phyloP scores from a whole-genome alignment of 495 filamentous ascomycete species.

The Annulohypoxylon stygium region DNA sequence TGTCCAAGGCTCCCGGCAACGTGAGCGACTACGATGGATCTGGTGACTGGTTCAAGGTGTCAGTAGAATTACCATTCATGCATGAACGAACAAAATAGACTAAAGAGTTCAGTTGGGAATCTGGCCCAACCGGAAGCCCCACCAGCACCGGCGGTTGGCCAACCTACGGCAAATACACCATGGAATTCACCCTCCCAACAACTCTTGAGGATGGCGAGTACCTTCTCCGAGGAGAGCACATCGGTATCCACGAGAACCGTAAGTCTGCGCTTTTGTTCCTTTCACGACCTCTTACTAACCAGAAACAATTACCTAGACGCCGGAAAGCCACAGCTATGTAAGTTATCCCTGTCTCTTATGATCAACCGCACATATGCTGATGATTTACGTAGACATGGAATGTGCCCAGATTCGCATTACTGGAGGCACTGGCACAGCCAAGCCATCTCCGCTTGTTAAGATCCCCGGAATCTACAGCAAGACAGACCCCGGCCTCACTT shows the following conservation, averaged over 20 bases:
- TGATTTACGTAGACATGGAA: slow-evolving; percentile 62
- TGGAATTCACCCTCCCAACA: slow-evolving; percentile 65
- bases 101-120: slow-evolving; percentile 45
- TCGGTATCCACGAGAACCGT: slow-evolving; percentile 64
- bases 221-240: slow-evolving; percentile 68
- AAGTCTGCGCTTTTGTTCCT: slow-evolving; percentile 13
- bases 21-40: slow-evolving; percentile 62
- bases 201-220: slow-evolving; percentile 66
- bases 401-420: slow-evolving; percentile 68
- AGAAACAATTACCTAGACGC: slow-evolving; percentile 16
- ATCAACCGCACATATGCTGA: slow-evolving; percentile 16
- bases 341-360: slow-evolving; percentile 42
- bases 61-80: slow-evolving; percentile 43
- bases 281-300: slow-evolving; percentile 25
- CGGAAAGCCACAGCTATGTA: slow-evolving; percentile 47
- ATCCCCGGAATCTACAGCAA: slow-evolving; percentile 67
- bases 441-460: slow-evolving; percentile 57
- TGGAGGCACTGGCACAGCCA: slow-evolving; percentile 58
- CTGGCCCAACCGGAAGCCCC: slow-evolving; percentile 49
- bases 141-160: slow-evolving; percentile 53
- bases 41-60: slow-evolving; percentile 68
- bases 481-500: slow-evolving; percentile 59
- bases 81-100: background rate
- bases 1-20: slow-evolving; percentile 61
- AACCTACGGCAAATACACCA: slow-evolving; percentile 53